Percentiles rank a stretch among this genome's conserved stretches.
Conservation (phyloP, 768 basidiomycete species). For the Postia placenta region DNA sequence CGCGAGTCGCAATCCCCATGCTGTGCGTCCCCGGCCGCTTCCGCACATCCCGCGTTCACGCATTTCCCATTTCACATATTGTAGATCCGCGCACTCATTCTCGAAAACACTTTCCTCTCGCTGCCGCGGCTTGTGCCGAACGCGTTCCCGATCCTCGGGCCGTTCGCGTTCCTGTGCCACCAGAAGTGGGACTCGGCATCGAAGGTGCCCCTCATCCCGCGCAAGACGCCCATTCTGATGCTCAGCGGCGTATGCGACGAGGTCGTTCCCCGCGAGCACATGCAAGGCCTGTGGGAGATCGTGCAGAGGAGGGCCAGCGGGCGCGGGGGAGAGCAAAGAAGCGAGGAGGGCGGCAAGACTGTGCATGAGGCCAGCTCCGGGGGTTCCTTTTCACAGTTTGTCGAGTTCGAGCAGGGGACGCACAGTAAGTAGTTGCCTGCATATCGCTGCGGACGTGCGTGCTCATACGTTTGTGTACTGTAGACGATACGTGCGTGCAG, state of each 20-base stretch:
- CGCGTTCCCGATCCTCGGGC: constrained; percentile 66
- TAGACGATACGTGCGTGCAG: constrained; percentile 28
- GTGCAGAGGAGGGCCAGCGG: constrained; percentile 25
- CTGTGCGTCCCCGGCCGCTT: constrained; percentile 35
- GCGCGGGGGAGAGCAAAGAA: background rate
- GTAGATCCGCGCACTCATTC: constrained; percentile 71
- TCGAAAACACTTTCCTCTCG: constrained; percentile 93
- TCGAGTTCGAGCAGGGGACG: constrained; percentile 21
- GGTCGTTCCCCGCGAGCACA: constrained; percentile 70
- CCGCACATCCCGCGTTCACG: background rate
- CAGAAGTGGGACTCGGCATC: constrained; percentile 83
- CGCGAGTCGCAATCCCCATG: constrained; percentile 66
- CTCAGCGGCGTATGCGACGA: constrained; percentile 70
- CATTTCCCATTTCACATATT: background rate
- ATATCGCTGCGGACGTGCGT: background rate
- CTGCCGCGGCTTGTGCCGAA: constrained; percentile 78
- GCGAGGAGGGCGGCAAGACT: constrained; percentile 11
- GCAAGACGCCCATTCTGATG: constrained; percentile 71
- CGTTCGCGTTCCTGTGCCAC: constrained; percentile 75
- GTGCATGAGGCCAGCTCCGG: constrained; percentile 2
- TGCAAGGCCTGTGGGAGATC: constrained; percentile 67
- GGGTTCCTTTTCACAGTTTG: constrained; percentile 12
- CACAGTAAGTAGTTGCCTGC: constrained; percentile 22
- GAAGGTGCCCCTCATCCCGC: constrained; percentile 52
- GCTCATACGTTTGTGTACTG: background rate